Evolutionary conservation across 768 basidiomycete species (phyloP).

Genomic region (Hypholoma fasciculare): DNA sequence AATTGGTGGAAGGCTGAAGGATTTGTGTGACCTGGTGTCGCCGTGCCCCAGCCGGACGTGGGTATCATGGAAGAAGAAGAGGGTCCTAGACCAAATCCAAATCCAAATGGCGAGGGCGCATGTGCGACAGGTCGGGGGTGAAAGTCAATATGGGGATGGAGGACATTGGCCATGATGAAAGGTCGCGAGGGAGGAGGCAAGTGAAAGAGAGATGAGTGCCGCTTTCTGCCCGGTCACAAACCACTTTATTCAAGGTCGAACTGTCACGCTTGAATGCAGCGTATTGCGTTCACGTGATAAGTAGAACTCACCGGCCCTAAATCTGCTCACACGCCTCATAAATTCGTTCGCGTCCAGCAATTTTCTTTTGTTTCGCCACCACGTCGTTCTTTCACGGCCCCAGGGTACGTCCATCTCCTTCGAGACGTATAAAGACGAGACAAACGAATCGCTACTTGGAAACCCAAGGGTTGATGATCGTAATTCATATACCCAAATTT

Average conservation of each 20-base stretch:
- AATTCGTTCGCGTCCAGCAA: conserved; percentile 9
- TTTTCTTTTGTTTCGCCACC: conserved; percentile 6
- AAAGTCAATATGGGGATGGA: conserved; percentile 66
- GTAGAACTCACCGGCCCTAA: conserved; percentile 36
- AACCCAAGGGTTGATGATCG: conserved; percentile 66
- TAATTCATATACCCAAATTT: conserved; percentile 89
- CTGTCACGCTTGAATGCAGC: conserved; percentile 4
- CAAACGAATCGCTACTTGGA: conserved; percentile 89
- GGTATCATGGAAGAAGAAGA: conserved; percentile 41
- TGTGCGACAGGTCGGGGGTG: conserved; percentile 58
- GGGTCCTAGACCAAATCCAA: conserved; percentile 66
- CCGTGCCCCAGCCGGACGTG: conserved; percentile 45
- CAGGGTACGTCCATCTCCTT: conserved; percentile 13
- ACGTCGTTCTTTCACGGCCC: background rate
- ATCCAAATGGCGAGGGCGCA: conserved; percentile 66
- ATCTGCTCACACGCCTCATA: conserved; percentile 7
- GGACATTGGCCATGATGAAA: conserved; percentile 67
- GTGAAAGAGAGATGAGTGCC: conserved; percentile 11
- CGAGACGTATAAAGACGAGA: conserved; percentile 55
- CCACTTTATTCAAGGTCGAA: conserved; percentile 3
- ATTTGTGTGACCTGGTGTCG: conserved; percentile 48
- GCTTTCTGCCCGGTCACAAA: background rate
- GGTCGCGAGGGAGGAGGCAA: conserved; percentile 24
- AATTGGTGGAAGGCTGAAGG: conserved; percentile 56
- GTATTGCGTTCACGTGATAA: background rate